Evolutionary conservation across 139 green algal species (phyloP), one percentile per base, ranked within the genome.

Genomic region (Trebouxia sp.): DNA sequence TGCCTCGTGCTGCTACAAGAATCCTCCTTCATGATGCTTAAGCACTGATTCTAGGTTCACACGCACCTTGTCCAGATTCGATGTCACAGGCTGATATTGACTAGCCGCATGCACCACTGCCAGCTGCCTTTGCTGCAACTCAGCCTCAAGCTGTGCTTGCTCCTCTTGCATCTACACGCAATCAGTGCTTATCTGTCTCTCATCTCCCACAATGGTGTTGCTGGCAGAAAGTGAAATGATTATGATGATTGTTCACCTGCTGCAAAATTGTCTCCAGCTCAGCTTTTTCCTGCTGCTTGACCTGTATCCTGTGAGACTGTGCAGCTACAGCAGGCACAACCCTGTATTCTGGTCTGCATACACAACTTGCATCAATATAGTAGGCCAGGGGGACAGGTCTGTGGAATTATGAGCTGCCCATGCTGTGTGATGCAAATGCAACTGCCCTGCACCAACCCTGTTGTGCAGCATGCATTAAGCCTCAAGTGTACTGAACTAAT

Each of bases 161-260:
- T 81, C 55, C 39, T 81, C 7, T 45, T 65, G 38, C 38, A 72
- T 38, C 76, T 81, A 38, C 53, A 75, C 22, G 26, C 41, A 81
- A 72, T 72, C 28, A 35, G n/a, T 17, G n/a, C n/a, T n/a, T n/a
- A n/a, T n/a, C n/a, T n/a, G n/a, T n/a, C n/a, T n/a, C n/a, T n/a
- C n/a, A n/a, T n/a, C n/a, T n/a, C n/a, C n/a, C n/a, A n/a, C n/a
- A n/a, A n/a, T n/a, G n/a, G n/a, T n/a, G n/a, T n/a, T n/a, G n/a
- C n/a, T n/a, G n/a, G n/a, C n/a, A n/a, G n/a, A n/a, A n/a, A n/a
- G n/a, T n/a, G n/a, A n/a, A n/a, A n/a, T n/a, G n/a, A n/a, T n/a
- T n/a, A n/a, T n/a, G n/a, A 72, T 24, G 2, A 9, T n/a, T 38
- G 15, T 17, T 41, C 10, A 80, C 76, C 53, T 81, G 76, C 22